Evolutionary conservation across 2,329 filamentous ascomycete species (phyloP), one percentile per base, ranked within the genome.

Genomic region (Didymella sp.): DNA sequence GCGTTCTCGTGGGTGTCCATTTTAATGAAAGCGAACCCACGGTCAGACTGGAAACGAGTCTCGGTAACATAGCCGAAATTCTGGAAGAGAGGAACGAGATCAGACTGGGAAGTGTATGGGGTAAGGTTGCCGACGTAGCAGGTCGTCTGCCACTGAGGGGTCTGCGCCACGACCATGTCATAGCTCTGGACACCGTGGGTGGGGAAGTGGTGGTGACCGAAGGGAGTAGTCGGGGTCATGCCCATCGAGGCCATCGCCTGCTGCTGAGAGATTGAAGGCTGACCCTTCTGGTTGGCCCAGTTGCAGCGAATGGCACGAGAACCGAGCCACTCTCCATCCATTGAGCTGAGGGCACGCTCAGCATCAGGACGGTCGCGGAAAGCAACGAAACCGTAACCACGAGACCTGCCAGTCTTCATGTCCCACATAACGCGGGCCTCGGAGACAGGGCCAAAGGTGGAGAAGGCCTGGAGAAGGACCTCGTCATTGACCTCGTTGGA

Each of bases 391-490:
- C 95, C 95, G 73, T 99, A 99, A 59, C 95, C 95, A 75, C 95
- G 91, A 66, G 95, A 98, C 63, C 95, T 89, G 66, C 95, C 95
- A 31, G 95, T 99, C 85, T 99, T 99, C 95, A 99, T 99, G 77
- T 99, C 95, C 95, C 95, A 99, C 95, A 99, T 99, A 63, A 99
- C 95, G 71, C 95, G 92, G 58, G 95, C 95, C 79, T 99, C 95
- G 2, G 95, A 99, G 45, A 99, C 93, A 12, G 88, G 91, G 37
- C 95, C 95, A 76, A 98, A 99, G 41, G 92, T 92, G 44, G 92
- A 96, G 79, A 99, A 99, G 12, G 95, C 95, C 78, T 97, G 93
- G 15, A 90, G 83, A 21, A 99, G 84, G 49, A 97, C 87, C 73
- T 99, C 95, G 70, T 99, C 95, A 70, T 99, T 99, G 76, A 99